Base-by-base conservation (phyloP, 2,329 filamentous ascomycete species). In the Balansia obtecta region DNA sequence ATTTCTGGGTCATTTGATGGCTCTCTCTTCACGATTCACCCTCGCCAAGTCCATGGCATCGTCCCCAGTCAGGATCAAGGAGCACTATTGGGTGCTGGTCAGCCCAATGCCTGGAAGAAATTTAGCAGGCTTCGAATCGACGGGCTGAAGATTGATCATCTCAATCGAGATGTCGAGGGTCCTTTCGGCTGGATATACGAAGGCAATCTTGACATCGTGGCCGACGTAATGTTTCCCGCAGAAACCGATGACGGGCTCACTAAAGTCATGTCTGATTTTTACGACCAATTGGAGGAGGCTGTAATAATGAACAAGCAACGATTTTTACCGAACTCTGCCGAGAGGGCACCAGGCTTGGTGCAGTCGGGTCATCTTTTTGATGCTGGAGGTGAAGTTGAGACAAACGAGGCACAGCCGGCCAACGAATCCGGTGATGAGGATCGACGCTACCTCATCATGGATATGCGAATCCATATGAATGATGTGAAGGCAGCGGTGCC, bases 131-230 rank as follows among this genome's bases (percentile, higher is more conserved):
- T 97, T 52, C 82, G 93, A 5, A 94, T 98, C 52, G 93, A 98
- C 62, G 89, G 85, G 0, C 75, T 98, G 10, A 95, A 85, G 63
- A 96, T 98, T 50, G 93, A 97, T 60, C 93, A 98, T 65, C 75
- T 98, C 10, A 98, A 98, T 63, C 82, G 89, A 41, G 90, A 90
- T 22, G 88, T 95, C 16, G 83, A 93, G 54, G 93, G 93, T 0
- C 90, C 91, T 0, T 96, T 98, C 65, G 90, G 88, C 3, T 98
- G 93, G 93, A 98, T 98, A 49, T 86, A 94, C 57, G 88, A 97
- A 68, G 93, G 93, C 34, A 95, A 93, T 55, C 89, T 98, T 40
- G 93, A 98, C 63, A 95, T 98, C 54, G 83, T 97, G 13, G 86
- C 93, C 7, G 93, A 98, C 61, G 83, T 98, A 56, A 91, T 95